Evolutionary conservation across 768 basidiomycete genomes (phyloP).

Genomic region (Tulasnella sp.): DNA sequence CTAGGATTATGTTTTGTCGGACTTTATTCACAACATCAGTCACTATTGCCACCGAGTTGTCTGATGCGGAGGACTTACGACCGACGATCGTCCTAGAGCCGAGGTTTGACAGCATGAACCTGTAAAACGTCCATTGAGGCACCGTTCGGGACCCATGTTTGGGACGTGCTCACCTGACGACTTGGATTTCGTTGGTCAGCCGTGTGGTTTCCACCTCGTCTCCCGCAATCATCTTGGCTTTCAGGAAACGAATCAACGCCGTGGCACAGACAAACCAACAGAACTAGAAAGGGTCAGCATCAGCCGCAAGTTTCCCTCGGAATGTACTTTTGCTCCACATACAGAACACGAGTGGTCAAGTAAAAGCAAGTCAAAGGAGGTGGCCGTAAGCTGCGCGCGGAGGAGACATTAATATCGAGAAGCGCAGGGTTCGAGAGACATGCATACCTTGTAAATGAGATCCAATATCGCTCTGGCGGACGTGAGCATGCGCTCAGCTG

Average conservation of each 20-base stretch:
- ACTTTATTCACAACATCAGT: not conserved
- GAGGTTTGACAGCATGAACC: conserved; percentile 12
- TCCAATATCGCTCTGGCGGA: conserved; percentile 56
- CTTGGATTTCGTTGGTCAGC: conserved; percentile 50
- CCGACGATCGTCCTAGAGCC: conserved; percentile 8
- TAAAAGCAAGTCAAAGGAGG: conserved; percentile 58
- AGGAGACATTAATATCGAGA: not conserved
- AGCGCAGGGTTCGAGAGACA: not conserved
- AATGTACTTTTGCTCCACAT: conserved; percentile 20
- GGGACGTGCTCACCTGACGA: conserved; percentile 40
- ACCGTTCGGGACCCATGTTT: not conserved
- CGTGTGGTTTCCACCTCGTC: conserved; percentile 45
- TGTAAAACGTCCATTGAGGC: not conserved
- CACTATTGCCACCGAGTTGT: too few relatives aligned
- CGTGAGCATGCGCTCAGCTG: conserved; percentile 53
- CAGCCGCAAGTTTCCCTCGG: not conserved
- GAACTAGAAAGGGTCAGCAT: conserved; percentile 31
- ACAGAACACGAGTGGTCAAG: conserved; percentile 61
- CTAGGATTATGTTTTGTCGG: conserved; percentile 10
- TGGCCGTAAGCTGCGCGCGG: conserved; percentile 33
- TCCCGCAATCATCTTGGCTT: conserved; percentile 47
- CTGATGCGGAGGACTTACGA: not conserved
- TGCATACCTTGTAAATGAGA: conserved; percentile 42
- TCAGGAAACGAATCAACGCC: conserved; percentile 52
- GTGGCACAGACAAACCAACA: conserved; percentile 60